Conservation (phyloP, 2,329 filamentous ascomycete species). For the Ambrosiella cleistominuta region DNA sequence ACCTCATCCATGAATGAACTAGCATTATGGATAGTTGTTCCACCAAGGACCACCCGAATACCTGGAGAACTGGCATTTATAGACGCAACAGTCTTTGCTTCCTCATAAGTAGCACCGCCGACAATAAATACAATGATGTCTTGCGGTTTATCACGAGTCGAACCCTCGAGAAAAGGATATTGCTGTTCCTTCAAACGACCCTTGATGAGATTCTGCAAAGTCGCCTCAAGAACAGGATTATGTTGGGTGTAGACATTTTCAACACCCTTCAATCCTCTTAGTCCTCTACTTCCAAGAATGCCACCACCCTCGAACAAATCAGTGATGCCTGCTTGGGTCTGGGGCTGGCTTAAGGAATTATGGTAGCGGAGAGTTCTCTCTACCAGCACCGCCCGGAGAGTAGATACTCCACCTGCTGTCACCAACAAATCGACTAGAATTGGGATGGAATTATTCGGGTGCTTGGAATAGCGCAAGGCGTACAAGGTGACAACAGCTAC, state of each 20-base stretch:
- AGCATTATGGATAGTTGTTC: slow-evolving; percentile 78
- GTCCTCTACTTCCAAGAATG: slow-evolving; percentile 59
- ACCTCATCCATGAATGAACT: slow-evolving; percentile 79
- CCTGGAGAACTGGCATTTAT: slow-evolving; percentile 85
- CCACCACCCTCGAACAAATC: slow-evolving; percentile 85
- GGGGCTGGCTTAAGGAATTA: slow-evolving; percentile 63
- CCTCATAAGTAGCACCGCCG: slow-evolving; percentile 87
- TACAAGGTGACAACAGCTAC: slow-evolving; percentile 86
- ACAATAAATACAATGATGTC: slow-evolving; percentile 92
- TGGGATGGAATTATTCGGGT: slow-evolving; percentile 65
- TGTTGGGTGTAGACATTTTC: slow-evolving; percentile 99
- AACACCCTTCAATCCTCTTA: slow-evolving; percentile 90
- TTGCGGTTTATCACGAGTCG: slow-evolving; percentile 86
- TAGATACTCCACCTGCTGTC: slow-evolving; percentile 64
- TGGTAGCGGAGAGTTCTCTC: slow-evolving; percentile 72
- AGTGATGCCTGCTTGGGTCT: slow-evolving; percentile 60
- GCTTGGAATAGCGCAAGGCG: slow-evolving; percentile 76
- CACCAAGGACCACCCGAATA: slow-evolving; percentile 73
- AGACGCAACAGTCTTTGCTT: slow-evolving; percentile 88
- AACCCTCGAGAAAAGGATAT: slow-evolving; percentile 85
- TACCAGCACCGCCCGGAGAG: slow-evolving; percentile 61
- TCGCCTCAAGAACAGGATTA: slow-evolving; percentile 70
- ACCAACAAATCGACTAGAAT: slow-evolving; percentile 74
- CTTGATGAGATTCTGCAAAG: slow-evolving; percentile 83
- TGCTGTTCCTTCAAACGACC: slow-evolving; percentile 70